Base-by-base conservation (phyloP, 306 rosid species). In the Cucurbita moschata region DNA sequence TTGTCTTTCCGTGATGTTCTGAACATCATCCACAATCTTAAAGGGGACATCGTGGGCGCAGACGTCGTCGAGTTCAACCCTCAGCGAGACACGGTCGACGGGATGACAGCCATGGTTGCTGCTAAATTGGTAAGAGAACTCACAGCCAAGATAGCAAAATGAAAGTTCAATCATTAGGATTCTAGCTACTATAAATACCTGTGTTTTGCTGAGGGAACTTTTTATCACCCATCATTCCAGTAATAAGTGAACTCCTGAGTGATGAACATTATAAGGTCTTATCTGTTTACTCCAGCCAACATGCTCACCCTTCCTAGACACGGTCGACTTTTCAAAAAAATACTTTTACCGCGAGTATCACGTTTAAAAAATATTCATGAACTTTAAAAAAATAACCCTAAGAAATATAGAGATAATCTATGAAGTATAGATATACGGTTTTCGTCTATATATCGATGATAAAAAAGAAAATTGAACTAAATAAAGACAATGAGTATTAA, bases 81-180 rank as follows among this genome's bases (percentile, higher is more conserved):
- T 1, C 99, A 91, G 71, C 96, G 99, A 0, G 99, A 94, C 54
- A 94, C 96, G 1, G 96, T 89, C 5, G 97, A 88, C 39, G 99
- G 97, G 76, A 91, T 94, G 99, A 94, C 99, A 35, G 99, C 96
- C 51, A 94, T 94, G 99, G 99, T 94, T 72, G 97, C 96, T 61
- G 99, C 99, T 6, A 94, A 94, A 86, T 76, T 94, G 76, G 99
- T 91, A 54, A 87, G 96, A 84, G 99, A 94, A 78, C 51, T 91
- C 78, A 49, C 96, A 35, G 99, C 97, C 0, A 91, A 94, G 88
- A 91, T 94, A 49, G 76, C 97, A 50, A 91, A 89, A 81, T 13
- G 50, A 46, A 46, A 19, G 16, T 77, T 13, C 60, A 61, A 12
- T 16, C n/a, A 53, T 35, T 42, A 8, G 19, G 18, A 42, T 57